Evolutionary conservation across 495 filamentous ascomycete species (phyloP), one percentile per base, ranked within the genome.

Genomic region (Daldinia decipiens): DNA sequence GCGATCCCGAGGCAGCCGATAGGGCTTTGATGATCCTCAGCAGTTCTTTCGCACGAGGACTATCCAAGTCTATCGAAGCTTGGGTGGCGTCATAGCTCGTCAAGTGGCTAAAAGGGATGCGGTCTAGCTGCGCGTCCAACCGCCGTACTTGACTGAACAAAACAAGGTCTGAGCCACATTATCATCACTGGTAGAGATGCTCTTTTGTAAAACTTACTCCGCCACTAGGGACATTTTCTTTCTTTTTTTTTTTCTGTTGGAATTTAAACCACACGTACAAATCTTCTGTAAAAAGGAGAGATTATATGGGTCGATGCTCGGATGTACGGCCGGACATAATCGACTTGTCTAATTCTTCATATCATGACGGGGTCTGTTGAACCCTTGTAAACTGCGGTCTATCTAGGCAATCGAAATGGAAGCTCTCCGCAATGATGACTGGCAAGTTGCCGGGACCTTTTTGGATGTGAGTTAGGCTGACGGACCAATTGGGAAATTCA

Each of bases 51-150:
- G 84, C 80, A 1, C 83, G 82, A 26, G 81, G 79, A 29, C 82
- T 75, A 40, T 73, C 61, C 53, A 77, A 70, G 45, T 73, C 73
- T 65, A 70, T 73, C 40, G 73, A 54, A 15, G 73, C 62, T 58
- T 66, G 70, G n/a, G 67, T 70, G 57, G 73, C 65, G 51, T 79
- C 78, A 72, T 75, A 73, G 68, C 58, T 60, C 27, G 72, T 78
- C 56, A 83, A 68, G 45, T 77, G 76, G 60, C 73, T 69, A 50
- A 81, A 75, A 26, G 77, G 83, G 55, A 97, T 81, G 45, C 87
- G 88, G 74, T 97, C 94, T 61, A 99, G 85, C 70, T 92, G 91
- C 43, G 84, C 82, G 78, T 98, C 94, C 59, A 98, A 81, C 39
- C 85, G 87, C 62, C 88, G 88, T 50, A 97, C 85, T 78, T 94